A percentile compares a stretch with the other conserved stretches of the same genome.
phyloP scores from a whole-genome alignment of 2,329 filamentous ascomycete species.

The Akanthomyces dipterigenus region DNA sequence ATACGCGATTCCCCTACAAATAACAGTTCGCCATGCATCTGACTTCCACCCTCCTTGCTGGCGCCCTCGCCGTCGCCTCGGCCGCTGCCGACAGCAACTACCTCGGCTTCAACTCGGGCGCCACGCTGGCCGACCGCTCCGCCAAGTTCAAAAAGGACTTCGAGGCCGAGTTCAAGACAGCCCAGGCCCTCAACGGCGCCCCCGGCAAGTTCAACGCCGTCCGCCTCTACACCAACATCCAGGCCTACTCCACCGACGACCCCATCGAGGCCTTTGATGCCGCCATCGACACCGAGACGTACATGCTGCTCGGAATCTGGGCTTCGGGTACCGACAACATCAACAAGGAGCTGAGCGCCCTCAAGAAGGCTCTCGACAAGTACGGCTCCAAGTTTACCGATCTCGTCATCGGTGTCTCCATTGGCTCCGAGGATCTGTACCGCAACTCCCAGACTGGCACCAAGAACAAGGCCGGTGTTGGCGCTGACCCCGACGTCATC shows the following conservation, averaged over 20 bases:
- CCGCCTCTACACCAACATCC: slow-evolving; percentile 63
- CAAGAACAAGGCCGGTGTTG: slow-evolving; percentile 53
- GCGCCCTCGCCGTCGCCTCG: slow-evolving; percentile 29
- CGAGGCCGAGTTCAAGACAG: slow-evolving; percentile 34
- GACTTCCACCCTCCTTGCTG: slow-evolving; percentile 30
- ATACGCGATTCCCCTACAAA: not conserved
- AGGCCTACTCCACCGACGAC: slow-evolving; percentile 60
- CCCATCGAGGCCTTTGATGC: slow-evolving; percentile 76
- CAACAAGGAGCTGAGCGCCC: slow-evolving; percentile 52
- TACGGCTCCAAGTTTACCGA: slow-evolving; percentile 46
- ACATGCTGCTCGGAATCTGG: slow-evolving; percentile 61
- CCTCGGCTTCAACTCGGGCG: slow-evolving; percentile 48
- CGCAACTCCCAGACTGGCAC: slow-evolving; percentile 54
- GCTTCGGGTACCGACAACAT: slow-evolving; percentile 48
- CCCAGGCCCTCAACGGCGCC: slow-evolving; percentile 34
- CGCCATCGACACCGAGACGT: slow-evolving; percentile 52
- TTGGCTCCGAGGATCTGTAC: slow-evolving; percentile 64
- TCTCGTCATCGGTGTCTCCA: slow-evolving; percentile 57
- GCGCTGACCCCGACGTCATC: slow-evolving; percentile 51
- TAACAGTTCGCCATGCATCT: slow-evolving; percentile 32
- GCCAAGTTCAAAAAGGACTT: slow-evolving; percentile 49
- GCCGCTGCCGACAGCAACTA: slow-evolving; percentile 39
- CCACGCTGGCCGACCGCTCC: slow-evolving; percentile 37
- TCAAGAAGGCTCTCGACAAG: slow-evolving; percentile 47
- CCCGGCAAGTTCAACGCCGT: slow-evolving; percentile 52